A percentile compares a stretch with the other conserved stretches of the same genome.
Evolutionary conservation across 176 grass and related monocot genomes (phyloP).

Genomic region (Carex scoparia): DNA sequence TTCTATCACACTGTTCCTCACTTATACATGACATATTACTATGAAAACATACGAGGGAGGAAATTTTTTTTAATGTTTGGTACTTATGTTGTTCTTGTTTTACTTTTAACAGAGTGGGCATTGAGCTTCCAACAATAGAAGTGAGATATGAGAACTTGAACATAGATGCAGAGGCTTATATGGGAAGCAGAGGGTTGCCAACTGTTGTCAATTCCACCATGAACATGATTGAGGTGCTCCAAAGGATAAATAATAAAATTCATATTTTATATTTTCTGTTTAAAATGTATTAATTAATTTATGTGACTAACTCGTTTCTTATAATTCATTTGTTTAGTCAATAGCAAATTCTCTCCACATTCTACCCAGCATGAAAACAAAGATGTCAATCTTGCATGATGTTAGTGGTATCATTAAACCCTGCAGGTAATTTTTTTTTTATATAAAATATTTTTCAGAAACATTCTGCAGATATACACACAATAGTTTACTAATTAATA

Average conservation of each 20-base stretch:
- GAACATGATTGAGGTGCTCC: conserved; percentile 25
- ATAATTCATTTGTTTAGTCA: conserved; percentile 30
- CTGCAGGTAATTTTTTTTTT: conserved; percentile 43
- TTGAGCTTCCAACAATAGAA: conserved; percentile 31
- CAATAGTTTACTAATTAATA: not conserved
- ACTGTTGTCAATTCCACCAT: conserved; percentile 18
- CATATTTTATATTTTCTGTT: not conserved
- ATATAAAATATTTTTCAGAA: not conserved
- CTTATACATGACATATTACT: not conserved
- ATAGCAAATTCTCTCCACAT: conserved; percentile 57
- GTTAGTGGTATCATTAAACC: conserved; percentile 86
- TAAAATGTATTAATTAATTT: not conserved
- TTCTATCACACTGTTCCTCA: not conserved
- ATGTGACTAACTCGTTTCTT: not conserved
- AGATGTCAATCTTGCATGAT: conserved; percentile 72
- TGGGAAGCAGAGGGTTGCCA: conserved; percentile 28
- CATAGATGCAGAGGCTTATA: conserved; percentile 22
- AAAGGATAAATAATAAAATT: not conserved
- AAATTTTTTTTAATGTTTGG: not conserved
- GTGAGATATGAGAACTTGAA: conserved; percentile 29
- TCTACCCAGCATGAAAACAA: conserved; percentile 57
- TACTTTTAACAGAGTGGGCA: conserved; percentile 18
- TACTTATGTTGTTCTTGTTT: not conserved
- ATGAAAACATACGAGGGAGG: not conserved
- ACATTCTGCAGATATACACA: not conserved